Percentiles rank a stretch among this genome's conserved stretches.
Conservation (phyloP, 2,329 filamentous ascomycete genomes). For the Talaromyces sp. region DNA sequence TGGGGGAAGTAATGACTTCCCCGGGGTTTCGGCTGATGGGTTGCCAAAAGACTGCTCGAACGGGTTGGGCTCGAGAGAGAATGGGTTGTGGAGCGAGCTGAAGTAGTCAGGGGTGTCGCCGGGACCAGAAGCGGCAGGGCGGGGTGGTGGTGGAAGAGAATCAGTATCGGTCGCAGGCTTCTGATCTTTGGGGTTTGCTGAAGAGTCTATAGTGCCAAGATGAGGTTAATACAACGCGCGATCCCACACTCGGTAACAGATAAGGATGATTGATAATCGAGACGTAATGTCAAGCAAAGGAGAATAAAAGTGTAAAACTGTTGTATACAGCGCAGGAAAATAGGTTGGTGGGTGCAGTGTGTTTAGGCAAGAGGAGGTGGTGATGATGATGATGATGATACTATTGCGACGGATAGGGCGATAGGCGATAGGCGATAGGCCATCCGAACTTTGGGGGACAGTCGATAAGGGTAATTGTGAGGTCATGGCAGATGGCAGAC, state of each 20-base stretch:
- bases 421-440: conserved; percentile 23
- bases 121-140: conserved; percentile 51
- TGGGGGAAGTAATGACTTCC: conserved; percentile 76
- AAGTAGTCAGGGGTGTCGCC: conserved; percentile 67
- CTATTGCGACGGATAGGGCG: not conserved
- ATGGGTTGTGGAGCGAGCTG: conserved; percentile 53
- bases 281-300: not conserved
- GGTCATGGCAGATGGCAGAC: conserved; percentile 19
- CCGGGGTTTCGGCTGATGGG: conserved; percentile 70
- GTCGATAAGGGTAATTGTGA: conserved; percentile 21
- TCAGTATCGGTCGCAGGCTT: conserved; percentile 29
- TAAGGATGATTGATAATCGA: not conserved
- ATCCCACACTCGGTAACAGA: not conserved
- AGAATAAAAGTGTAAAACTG: not conserved
- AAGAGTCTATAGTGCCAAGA: conserved; percentile 7
- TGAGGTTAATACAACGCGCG: not conserved
- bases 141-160: conserved; percentile 68
- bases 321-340: not conserved
- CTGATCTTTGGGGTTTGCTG: conserved; percentile 30
- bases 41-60: conserved; percentile 91
- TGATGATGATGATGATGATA: not conserved
- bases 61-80: conserved; percentile 78
- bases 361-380: not conserved
- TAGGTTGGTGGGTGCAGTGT: not conserved
- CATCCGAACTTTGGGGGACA: not conserved